These are phyloP conservation scores for Kandelia obovata DNA, from an alignment of 345 rosid genomes.

Conservation along the genomic window DNA sequence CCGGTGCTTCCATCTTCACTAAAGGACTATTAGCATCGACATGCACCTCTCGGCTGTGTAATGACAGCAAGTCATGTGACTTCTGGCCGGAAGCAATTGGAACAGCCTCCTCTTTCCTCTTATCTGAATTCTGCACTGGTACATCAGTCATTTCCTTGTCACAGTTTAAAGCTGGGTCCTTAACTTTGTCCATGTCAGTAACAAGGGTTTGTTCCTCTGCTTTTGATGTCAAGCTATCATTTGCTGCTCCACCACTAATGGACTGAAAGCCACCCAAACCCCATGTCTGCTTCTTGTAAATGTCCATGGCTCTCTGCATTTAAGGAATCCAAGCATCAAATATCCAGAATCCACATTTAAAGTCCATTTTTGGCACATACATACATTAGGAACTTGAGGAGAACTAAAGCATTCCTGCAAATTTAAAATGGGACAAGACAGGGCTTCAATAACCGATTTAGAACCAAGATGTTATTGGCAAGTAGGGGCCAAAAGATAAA, in stretches of 20 bases:
- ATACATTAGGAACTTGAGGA: too few species aligned
- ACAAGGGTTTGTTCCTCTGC: conserved; percentile 23
- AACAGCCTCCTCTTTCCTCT: conserved; percentile 23
- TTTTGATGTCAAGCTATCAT: conserved; percentile 28
- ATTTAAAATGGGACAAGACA: too few species aligned
- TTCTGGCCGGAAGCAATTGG: not conserved
- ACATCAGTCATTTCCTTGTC: conserved; percentile 28
- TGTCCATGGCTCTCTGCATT: conserved; percentile 74
- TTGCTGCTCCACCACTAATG: conserved; percentile 23
- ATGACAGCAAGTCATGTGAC: conserved; percentile 14
- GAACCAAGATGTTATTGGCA: too few species aligned
- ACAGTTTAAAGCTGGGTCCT: conserved; percentile 17
- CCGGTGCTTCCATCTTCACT: conserved; percentile 15
- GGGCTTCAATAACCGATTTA: too few species aligned
- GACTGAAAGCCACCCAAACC: conserved; percentile 38
- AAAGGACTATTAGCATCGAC: conserved; percentile 6
- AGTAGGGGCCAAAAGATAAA: too few species aligned
- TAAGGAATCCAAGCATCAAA: conserved; percentile 10
- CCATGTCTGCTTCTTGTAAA: conserved; percentile 69
- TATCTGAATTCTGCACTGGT: conserved; percentile 13
- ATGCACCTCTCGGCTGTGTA: conserved; percentile 15
- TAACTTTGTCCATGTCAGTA: conserved; percentile 9
- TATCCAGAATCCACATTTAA: not conserved
- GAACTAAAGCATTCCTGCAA: too few species aligned
- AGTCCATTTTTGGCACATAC: not conserved